Base-by-base conservation (phyloP, 805 yeast species). In the Yarrowia sp. region DNA sequence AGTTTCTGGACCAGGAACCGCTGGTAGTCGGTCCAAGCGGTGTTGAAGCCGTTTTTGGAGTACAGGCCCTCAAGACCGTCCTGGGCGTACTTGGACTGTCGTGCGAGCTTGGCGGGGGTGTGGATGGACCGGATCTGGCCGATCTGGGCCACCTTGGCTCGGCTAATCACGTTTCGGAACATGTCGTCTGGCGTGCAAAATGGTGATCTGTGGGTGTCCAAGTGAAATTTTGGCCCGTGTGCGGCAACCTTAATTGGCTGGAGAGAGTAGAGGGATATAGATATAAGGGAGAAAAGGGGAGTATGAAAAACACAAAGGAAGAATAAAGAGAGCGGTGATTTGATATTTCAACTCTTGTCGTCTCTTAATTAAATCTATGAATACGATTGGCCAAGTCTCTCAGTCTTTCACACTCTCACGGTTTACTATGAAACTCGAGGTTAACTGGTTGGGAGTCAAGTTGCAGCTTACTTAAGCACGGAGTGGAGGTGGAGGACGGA, bases 11-110 rank as follows among this genome's bases (percentile, higher is more conserved):
- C 68, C 8, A 76, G 78, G 70, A 80, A 86, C 66, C 80, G 81
- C 79, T 94, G 99, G 77, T 91, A 88, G 68, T 92, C 89, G 4
- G 79, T 79, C 98, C 98, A 94, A 2, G 92, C 90, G 3, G 83
- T 78, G 68, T 87, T 79, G 79, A 87, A 91, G 40, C 92, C 97
- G 67, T 82, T 76, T 1, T 87, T 74, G 7, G 89, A 80, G 80
- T 84, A 89, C 60, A 92, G 79, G 0, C 92, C 92, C 67, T 82
- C 78, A 69, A 91, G 83, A 12, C 94, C 94, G 12, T 78, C 70
- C 30, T 74, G 53, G 15, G 78, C 61, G 74, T 78, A 86, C 34
- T 71, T 68, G 9, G 76, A 79, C 68, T 81, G 80, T 58, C 80
- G 74, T 6, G 80, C 76, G 46, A 91, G 79, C 42, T 72, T 77